phyloP scores from a whole-genome alignment of 768 basidiomycete genomes.

The Naganishia randhawae region DNA sequence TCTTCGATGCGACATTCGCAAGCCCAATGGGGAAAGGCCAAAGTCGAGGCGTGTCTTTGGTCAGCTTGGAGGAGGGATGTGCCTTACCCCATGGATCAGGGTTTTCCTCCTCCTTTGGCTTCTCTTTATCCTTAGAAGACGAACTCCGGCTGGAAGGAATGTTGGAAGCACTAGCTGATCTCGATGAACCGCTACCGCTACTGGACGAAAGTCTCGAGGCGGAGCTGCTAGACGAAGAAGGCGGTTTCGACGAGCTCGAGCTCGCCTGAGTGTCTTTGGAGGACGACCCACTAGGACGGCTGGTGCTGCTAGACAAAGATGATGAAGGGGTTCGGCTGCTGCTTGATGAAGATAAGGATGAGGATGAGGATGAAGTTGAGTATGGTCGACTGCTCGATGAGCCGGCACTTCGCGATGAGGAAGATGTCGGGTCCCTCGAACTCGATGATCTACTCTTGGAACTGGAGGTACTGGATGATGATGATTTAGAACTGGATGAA shows the following conservation, averaged over 20 bases:
- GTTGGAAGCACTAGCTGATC: neutral
- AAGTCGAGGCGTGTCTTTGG: constrained; percentile 6
- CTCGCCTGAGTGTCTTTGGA: neutral
- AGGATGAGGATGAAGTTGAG: neutral
- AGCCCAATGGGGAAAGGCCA: constrained; percentile 27
- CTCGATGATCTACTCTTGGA: constrained; percentile 1
- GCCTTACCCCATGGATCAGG: constrained; percentile 26
- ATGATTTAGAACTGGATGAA: constrained; percentile 8
- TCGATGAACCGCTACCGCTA: neutral
- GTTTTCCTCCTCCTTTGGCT: constrained; percentile 7
- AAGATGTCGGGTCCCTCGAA: neutral
- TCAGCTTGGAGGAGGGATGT: constrained; percentile 14
- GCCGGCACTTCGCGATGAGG: neutral
- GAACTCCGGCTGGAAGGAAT: neutral
- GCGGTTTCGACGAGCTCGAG: neutral
- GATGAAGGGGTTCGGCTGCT: constrained; percentile 8
- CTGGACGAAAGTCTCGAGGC: neutral
- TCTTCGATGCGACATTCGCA: neutral
- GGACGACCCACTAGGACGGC: neutral
- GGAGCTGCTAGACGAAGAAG: constrained; percentile 12
- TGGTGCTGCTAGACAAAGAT: neutral
- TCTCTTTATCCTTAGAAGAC: neutral
- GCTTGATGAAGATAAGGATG: neutral
- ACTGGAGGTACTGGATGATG: constrained; percentile 11
- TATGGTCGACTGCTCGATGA: constrained; percentile 2